A percentile compares a stretch with the other conserved stretches of the same genome.
phyloP scores from a whole-genome alignment of 768 basidiomycete genomes.

The Calocera viscosa region DNA sequence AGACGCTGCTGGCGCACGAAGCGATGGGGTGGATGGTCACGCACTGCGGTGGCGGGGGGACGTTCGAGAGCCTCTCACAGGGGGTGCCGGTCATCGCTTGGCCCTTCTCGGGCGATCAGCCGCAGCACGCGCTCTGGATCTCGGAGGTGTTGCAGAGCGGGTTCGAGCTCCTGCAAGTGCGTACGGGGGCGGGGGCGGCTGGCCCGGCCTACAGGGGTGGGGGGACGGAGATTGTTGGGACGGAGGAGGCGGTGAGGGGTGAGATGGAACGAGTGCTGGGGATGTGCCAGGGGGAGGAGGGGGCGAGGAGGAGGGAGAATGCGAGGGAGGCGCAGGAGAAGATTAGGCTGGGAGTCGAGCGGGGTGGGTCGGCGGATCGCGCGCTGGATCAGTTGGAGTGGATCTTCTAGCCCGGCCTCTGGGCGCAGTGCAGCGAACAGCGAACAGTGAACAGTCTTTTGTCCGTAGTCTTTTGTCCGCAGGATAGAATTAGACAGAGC shows the following conservation, averaged over 20 bases:
- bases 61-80: conserved; percentile 19
- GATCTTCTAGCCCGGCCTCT: neutral
- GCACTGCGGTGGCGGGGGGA: conserved; percentile 23
- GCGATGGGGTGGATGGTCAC: conserved; percentile 22
- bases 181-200: conserved; percentile 15
- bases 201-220: too few species aligned
- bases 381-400: neutral
- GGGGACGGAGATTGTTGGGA: conserved; percentile 10
- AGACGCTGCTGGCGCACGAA: conserved; percentile 21
- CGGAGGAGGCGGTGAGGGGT: conserved; percentile 18
- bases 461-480: too few species aligned
- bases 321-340: conserved; percentile 11
- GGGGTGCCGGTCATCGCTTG: conserved; percentile 24
- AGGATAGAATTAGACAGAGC: too few species aligned
- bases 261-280: conserved; percentile 19
- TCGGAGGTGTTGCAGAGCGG: conserved; percentile 15
- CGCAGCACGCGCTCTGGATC: conserved; percentile 20
- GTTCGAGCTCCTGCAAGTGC: conserved; percentile 20
- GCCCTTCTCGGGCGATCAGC: conserved; percentile 23
- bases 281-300: conserved; percentile 21
- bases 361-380: conserved; percentile 11
- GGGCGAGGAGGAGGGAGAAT: conserved; percentile 20
- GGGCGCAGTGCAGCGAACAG: too few species aligned
- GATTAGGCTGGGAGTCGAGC: conserved; percentile 9
- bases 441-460: too few species aligned